Base-by-base conservation (phyloP, 768 basidiomycete species). In the Ephemerocybe angulata region DNA sequence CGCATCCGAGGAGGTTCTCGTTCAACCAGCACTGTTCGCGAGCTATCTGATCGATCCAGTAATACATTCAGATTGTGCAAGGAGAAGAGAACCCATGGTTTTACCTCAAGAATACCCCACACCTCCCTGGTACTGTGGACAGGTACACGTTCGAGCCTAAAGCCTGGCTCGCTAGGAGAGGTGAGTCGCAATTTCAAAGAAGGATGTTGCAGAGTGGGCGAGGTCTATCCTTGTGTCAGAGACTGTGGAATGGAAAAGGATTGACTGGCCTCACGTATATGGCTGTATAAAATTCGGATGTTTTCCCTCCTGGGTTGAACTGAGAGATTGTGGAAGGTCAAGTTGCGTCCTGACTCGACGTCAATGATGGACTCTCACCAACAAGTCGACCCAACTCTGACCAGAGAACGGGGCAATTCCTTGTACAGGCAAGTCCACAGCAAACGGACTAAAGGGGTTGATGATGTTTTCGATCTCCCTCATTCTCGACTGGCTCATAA, bases 11-110 rank as follows among this genome's bases (percentile, higher is more conserved):
- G 21, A 93, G 67, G n/a, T 78, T 76, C 61, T 87, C 87, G 62
- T 92, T 93, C 17, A 92, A 63, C 90, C 90, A 93, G 62, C 86
- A 88, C 68, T 92, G 90, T 57, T 92, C 90, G 55, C 80, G 77
- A 4, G 92, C 87, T 62, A 93, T 79, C 86, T 88, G 38, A 3
- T 27, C 30, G 53, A 50, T 19, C 11, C 35, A 50, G 27, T 48
- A 19, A 57, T 50, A 48, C 30, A 25, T 48, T 52, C 3, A 29
- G 27, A 19, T 25, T 22, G 17, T 4, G 8, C n/a, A n/a, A 38
- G 27, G 50, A 11, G 21, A 30, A 7, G 28, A 24, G 11, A 30
- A 17, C n/a, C 2, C 30, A 21, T 24, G 8, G 38, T 57, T 68
- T 43, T 62, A 86, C 89, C 73, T 92, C 89, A 19, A 92, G 66